Conservation (phyloP, 768 basidiomycete genomes). For the Leccinum olivaceopallidum region DNA sequence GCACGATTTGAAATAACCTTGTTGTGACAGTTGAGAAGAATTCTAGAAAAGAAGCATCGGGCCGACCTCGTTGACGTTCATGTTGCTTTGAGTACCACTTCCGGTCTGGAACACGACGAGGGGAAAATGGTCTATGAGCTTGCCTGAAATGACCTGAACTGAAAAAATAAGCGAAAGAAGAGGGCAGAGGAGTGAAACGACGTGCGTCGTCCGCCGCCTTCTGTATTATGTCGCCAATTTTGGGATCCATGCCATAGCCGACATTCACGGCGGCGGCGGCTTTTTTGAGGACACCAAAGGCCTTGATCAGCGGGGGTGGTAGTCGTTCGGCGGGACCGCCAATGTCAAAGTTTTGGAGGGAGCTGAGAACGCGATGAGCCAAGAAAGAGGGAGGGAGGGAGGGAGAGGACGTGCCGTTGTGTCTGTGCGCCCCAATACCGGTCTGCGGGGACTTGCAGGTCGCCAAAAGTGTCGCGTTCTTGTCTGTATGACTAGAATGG, state of each 20-base stretch:
- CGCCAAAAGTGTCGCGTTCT: constrained; percentile 96
- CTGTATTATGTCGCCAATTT: constrained; percentile 85
- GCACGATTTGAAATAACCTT: constrained; percentile 98
- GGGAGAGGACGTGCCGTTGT: constrained; percentile 60
- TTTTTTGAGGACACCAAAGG: constrained; percentile 97
- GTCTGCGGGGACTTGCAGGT: constrained; percentile 83
- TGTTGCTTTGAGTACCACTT: constrained; percentile 98
- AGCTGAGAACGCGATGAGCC: constrained; percentile 45
- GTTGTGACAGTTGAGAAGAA: background rate
- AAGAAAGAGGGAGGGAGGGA: background rate
- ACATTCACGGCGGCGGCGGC: constrained; percentile 92
- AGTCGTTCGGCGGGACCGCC: constrained; percentile 93
- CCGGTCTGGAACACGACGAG: constrained; percentile 99
- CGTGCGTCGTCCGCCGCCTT: constrained; percentile 90
- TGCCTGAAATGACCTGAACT: constrained; percentile 88
- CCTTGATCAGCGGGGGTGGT: constrained; percentile 94
- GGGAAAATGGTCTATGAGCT: constrained; percentile 94
- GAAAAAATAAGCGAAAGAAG: constrained; percentile 3
- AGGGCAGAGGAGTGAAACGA: constrained; percentile 1
- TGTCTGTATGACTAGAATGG: constrained; percentile 60
- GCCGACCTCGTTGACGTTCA: constrained; percentile 94
- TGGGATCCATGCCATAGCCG: constrained; percentile 86
- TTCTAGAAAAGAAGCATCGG: background rate
- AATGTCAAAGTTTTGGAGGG: constrained; percentile 97
- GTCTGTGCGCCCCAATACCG: constrained; percentile 99